Evolutionary conservation across 495 filamentous ascomycete genomes (phyloP), one percentile per base, ranked within the genome.

Genomic region (Aspergillus saccharolyticus): DNA sequence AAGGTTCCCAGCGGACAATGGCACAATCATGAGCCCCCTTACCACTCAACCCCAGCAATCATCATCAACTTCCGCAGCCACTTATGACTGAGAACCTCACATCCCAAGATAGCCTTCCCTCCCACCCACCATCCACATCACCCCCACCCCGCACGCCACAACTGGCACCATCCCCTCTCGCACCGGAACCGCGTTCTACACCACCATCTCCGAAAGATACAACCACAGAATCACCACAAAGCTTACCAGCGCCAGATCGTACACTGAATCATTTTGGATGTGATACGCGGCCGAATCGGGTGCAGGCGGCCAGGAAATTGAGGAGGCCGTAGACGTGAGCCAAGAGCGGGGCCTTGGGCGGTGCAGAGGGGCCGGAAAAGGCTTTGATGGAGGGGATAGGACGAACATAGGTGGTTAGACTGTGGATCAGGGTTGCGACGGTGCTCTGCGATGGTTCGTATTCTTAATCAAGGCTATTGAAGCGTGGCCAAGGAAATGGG

Each of bases 321-420:
- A 70, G 66, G 42, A 70, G 42, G 2, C 69, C 70, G 51, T 73
- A 71, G 2, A 73, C 53, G 33, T 63, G 69, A 4, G 70, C 67
- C 17, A 65, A 44, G 17, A 73, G 57, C 28, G 60, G 52, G n/a
- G 57, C 50, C 12, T 61, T 65, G 16, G 47, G 55, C 21, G 70
- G 70, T 3, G 63, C 63, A 12, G 51, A 15, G 0, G 69, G 55
- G n/a, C 70, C 70, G 30, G 64, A 62, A 53, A 74, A 71, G 39
- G 55, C 54, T 4, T 25, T 50, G 9, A 66, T 52, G 12, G 71
- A n/a, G 19, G 53, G 30, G 0, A 55, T 39, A 0, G 67, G 66
- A 7, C 52, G 49, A 7, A 61, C 4, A 56, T 67, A 71, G 46
- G 66, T 67, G 14, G 60, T 59, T 17, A 63, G 48, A 15, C 53